phyloP scores from a whole-genome alignment of 78 protist genomes.

The Reticulomyxa filosa region DNA sequence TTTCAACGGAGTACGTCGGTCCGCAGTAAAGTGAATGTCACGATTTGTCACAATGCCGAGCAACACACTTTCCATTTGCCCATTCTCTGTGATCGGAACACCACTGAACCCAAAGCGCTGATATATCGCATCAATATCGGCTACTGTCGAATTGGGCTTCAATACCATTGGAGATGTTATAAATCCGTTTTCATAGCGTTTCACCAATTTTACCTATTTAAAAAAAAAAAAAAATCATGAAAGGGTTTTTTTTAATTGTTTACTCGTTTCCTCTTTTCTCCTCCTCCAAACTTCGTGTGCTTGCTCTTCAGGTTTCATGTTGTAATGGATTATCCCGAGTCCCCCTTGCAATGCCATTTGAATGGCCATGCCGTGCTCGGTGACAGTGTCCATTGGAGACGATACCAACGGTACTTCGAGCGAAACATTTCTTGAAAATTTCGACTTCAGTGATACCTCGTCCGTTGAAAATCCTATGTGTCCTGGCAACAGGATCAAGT shows the following conservation, averaged over 20 bases:
- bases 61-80: slow-evolving; percentile 32
- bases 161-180: slow-evolving; percentile 51
- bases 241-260: not conserved
- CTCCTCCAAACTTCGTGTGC: not conserved
- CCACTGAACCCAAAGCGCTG: slow-evolving; percentile 53
- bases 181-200: slow-evolving; percentile 54
- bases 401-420: slow-evolving; percentile 37
- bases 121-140: not conserved
- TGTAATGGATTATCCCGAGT: slow-evolving; percentile 74
- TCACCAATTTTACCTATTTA: not conserved
- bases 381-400: slow-evolving; percentile 82
- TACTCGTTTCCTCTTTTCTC: not conserved
- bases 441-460: not conserved
- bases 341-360: slow-evolving; percentile 77
- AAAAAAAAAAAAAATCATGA: not conserved
- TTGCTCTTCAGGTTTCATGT: slow-evolving; percentile 51
- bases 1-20: slow-evolving; percentile 15
- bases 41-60: slow-evolving; percentile 67
- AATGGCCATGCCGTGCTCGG: slow-evolving; percentile 66
- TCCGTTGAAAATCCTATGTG: not conserved
- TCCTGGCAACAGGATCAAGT: slow-evolving; percentile 4
- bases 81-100: slow-evolving; percentile 57
- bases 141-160: slow-evolving; percentile 30
- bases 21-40: slow-evolving; percentile 54
- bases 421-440: too few species aligned